Evolutionary conservation across 2,329 filamentous ascomycete genomes (phyloP), one percentile per base, ranked within the genome.

Genomic region (Hirsutella minnesotensis): DNA sequence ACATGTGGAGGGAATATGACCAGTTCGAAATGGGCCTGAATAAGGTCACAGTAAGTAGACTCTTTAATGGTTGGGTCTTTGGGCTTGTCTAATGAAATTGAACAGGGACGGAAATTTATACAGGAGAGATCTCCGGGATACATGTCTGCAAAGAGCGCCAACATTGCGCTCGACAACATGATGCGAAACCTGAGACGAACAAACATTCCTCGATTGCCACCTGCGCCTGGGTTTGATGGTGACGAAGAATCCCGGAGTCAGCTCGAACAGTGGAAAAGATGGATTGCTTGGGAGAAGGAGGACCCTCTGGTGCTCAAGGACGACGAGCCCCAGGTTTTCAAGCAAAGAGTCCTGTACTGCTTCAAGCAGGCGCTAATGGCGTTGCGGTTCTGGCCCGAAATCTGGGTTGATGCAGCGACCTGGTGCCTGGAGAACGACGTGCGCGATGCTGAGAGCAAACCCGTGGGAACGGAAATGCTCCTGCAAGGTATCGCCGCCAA

Each of bases 1-100:
- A 75, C 41, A 67, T 98, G 13, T 98, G 92, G 94, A 95, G 94
- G 60, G 90, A 98, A 56, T 98, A 98, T 57, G 89, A 96, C 59
- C 81, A 86, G 51, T 98, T 98, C 56, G 92, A 98, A 64, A 88
- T 92, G 77, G 79, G 82, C 5, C 65, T 95, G 45, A 95, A 95
- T 68, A 96, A 95, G 63, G 77, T 87, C 51, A 94, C 88, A 35
- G 86, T 89, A 72, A 57, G 75, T 65, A 9, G 5, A 21, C 16
- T n/a, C 3, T 3, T 10, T 13, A 20, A 3, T 15, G 12, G 15
- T n/a, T 42, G 49, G 43, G 54, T 16, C 15, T 4, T 37, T 46
- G 12, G 20, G 5, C 20, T 27, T 18, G 16, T 20, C 27, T 43
- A 41, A 52, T 55, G 41, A 58, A 42, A 18, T 36, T 22, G 1